Conservation (phyloP, 345 rosid species). For the Arabidopsis thaliana region DNA sequence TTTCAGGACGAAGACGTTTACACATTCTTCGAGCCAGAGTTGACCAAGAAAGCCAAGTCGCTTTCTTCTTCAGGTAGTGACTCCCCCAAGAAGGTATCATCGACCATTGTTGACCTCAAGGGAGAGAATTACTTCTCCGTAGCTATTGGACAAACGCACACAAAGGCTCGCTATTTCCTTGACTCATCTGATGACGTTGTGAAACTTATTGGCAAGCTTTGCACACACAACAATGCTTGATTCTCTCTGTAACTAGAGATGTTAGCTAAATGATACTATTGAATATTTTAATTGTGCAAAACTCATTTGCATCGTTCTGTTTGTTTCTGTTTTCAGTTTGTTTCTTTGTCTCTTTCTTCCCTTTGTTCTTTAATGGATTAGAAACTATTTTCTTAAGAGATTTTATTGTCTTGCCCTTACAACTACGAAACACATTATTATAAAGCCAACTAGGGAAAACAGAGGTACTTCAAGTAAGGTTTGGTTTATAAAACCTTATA, state of each 20-base stretch:
- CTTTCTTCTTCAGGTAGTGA: constrained; percentile 24
- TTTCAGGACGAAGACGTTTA: constrained; percentile 94
- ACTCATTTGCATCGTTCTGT: constrained; percentile 17
- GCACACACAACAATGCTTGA: constrained; percentile 45
- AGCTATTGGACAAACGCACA: constrained; percentile 71
- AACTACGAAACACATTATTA: constrained; percentile 1
- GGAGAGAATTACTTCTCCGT: constrained; percentile 91
- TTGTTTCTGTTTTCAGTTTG: neutral
- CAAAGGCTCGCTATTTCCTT: constrained; percentile 77
- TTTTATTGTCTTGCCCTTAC: neutral
- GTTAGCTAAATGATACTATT: neutral
- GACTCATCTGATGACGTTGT: constrained; percentile 82
- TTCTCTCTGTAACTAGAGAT: neutral
- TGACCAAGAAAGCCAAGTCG: constrained; percentile 47
- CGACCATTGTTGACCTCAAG: constrained; percentile 89
- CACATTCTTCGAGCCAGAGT: constrained; percentile 88
- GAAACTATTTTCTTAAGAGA: neutral
- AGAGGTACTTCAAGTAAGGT: neutral
- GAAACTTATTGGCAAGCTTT: constrained; percentile 59
- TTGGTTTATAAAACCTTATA: constrained; percentile 6
- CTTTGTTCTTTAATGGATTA: neutral
- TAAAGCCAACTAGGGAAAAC: neutral
- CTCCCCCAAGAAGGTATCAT: constrained; percentile 69
- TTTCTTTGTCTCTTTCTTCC: neutral
- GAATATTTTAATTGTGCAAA: constrained; percentile 6